Base-by-base conservation (phyloP, 805 yeast species). In the Candida nemodendra region DNA sequence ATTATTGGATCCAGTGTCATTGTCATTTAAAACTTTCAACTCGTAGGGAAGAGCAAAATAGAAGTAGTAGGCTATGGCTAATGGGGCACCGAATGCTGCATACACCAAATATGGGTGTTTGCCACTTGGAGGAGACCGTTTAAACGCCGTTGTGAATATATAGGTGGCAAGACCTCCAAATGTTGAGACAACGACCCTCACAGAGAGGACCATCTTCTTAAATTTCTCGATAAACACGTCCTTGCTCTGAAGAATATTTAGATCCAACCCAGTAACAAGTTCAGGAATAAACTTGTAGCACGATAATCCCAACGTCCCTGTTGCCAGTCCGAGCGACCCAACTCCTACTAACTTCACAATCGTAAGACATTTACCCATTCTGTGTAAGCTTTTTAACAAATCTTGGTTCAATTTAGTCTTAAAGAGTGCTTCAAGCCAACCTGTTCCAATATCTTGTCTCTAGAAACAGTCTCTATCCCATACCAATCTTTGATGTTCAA, bases 91-190 rank as follows among this genome's bases (percentile, higher is more conserved):
- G 6, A 75, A 34, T n/a, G 81, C 70, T 32, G 83, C 68, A 56
- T 84, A 84, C 11, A 84, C 53, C 53, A 84, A 69, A 56, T 84
- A 84, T 15, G 93, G 93, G 60, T 84, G 95, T 58, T 76, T 76
- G 39, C 72, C 79, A 25, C 65, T 55, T 4, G 59, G 48, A 15
- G 85, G 78, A 1, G 88, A 78, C 33, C 70, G 68, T 34, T 63
- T 64, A 54, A 71, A 84, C n/a, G 83, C 81, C 45, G 71, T 47
- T 22, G 68, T 62, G 48, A 84, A 78, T 34, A 78, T 64, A 24
- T 66, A 59, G 1, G 82, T 50, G 6, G 83, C 69, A 17, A 78
- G 28, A 4, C 72, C 54, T 13, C 80, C 79, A 23, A 79, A 61
- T 2, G 33, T 59, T 53, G 32, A 58, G 35, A 34, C 48, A 28